Percentiles rank a stretch among this genome's conserved stretches.
Conservation (phyloP, 1,284 basidiomycete species). For the Heterobasidion occidentale region DNA sequence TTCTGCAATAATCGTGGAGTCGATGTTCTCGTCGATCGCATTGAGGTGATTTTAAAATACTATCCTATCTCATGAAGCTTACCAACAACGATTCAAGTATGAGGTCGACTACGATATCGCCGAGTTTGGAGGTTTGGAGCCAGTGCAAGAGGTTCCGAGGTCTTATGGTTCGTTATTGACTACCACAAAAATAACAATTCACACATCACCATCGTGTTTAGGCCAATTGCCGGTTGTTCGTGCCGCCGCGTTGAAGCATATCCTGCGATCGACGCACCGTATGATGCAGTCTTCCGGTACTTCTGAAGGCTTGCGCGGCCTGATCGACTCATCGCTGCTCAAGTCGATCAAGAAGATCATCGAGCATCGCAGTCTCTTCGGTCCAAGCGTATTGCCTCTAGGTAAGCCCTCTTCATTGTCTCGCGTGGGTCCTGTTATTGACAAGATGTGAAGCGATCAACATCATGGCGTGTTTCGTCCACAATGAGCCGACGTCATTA, state of each 20-base stretch:
- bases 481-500: slow-evolving; percentile 97
- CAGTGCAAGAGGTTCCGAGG: slow-evolving; percentile 41
- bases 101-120: slow-evolving; percentile 67
- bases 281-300: slow-evolving; percentile 97
- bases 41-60: slow-evolving; percentile 51
- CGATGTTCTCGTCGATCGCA: slow-evolving; percentile 77
- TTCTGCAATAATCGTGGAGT: slow-evolving; percentile 86
- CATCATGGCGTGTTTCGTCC: slow-evolving; percentile 96
- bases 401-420: slow-evolving; percentile 34
- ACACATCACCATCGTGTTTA: slow-evolving; percentile 16
- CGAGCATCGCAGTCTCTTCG: slow-evolving; percentile 77
- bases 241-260: slow-evolving; percentile 77
- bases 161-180: slow-evolving; percentile 41
- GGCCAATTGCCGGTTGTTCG: slow-evolving; percentile 62
- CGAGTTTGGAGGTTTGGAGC: slow-evolving; percentile 37
- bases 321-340: slow-evolving; percentile 88
- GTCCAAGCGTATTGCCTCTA: slow-evolving; percentile 78
- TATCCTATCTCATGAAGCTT: neutral
- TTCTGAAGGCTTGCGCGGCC: slow-evolving; percentile 87
- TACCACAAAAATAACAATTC: neutral
- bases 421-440: slow-evolving; percentile 1
- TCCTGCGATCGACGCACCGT: slow-evolving; percentile 89
- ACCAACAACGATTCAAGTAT: slow-evolving; percentile 33
- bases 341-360: slow-evolving; percentile 88
- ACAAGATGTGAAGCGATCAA: slow-evolving; percentile 66